phyloP scores from a whole-genome alignment of 1,139 yeast genomes.

The Nadsonia commutata region DNA sequence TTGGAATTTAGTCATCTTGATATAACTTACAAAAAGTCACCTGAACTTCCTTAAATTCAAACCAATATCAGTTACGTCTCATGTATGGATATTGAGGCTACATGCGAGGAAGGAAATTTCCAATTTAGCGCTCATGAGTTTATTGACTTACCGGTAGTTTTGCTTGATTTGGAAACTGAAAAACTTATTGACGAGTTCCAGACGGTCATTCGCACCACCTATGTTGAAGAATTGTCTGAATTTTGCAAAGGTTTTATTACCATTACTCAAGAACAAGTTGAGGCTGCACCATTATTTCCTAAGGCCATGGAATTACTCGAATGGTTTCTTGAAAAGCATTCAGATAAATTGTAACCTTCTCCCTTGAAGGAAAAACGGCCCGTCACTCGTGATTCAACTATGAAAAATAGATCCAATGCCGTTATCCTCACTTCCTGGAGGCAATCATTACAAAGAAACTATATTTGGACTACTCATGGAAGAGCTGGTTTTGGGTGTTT shows the following conservation, averaged over 20 bases:
- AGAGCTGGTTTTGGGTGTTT: slow-evolving; percentile 14
- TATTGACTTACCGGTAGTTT: slow-evolving; percentile 13
- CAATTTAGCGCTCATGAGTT: slow-evolving; percentile 11
- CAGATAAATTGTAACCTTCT: slow-evolving; percentile 6
- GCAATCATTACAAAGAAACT: slow-evolving; percentile 8
- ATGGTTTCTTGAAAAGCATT: slow-evolving; percentile 10
- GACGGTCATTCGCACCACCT: slow-evolving; percentile 2
- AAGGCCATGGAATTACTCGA: slow-evolving; percentile 9
- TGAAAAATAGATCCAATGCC: background rate
- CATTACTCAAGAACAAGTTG: slow-evolving; percentile 10
- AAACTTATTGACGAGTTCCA: too few species aligned
- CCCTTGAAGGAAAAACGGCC: slow-evolving; percentile 5
- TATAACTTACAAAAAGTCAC: too few species aligned
- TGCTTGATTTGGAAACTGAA: slow-evolving; percentile 10
- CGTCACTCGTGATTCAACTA: slow-evolving; percentile 1
- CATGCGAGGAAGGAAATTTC: slow-evolving; percentile 10
- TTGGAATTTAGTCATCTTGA: too few species aligned
- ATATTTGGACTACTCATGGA: slow-evolving; percentile 15
- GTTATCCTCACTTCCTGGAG: background rate
- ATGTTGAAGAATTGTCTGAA: background rate
- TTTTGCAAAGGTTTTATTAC: slow-evolving; percentile 5
- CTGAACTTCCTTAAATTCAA: background rate
- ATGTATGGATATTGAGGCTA: slow-evolving; percentile 16
- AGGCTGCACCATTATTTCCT: slow-evolving; percentile 12
- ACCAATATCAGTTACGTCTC: slow-evolving; percentile 10